Percentiles rank a stretch among this genome's conserved stretches.
These are phyloP conservation scores for Diplodia seriata DNA, from an alignment of 2,329 filamentous ascomycete genomes.

Conservation along the genomic window DNA sequence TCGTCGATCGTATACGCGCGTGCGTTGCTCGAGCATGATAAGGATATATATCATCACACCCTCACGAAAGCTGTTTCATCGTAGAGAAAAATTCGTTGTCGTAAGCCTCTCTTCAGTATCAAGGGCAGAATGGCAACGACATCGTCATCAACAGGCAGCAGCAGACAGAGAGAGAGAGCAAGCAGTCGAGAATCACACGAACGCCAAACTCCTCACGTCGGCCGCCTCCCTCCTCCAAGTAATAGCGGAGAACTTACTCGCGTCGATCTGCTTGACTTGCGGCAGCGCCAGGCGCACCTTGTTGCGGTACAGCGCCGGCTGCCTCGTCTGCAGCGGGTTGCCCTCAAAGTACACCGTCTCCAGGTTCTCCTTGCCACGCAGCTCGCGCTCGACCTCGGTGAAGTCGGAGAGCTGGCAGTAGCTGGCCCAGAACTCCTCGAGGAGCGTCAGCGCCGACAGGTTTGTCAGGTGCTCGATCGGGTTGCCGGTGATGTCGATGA, in stretches of 20 bases:
- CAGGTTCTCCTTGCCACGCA: slow-evolving; percentile 79
- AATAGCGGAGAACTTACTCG: slow-evolving; percentile 54
- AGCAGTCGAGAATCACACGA: slow-evolving; percentile 1
- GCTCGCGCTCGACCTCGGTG: slow-evolving; percentile 76
- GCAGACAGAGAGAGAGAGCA: background rate
- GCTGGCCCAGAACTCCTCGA: slow-evolving; percentile 95
- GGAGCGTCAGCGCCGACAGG: slow-evolving; percentile 68
- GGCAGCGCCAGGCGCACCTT: slow-evolving; percentile 89
- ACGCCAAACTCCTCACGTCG: slow-evolving; percentile 2
- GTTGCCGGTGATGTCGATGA: slow-evolving; percentile 91
- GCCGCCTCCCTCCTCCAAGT: background rate
- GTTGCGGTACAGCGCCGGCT: slow-evolving; percentile 88
- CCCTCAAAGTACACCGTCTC: slow-evolving; percentile 96
- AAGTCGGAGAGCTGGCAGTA: slow-evolving; percentile 85
- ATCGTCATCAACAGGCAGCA: background rate
- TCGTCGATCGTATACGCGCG: slow-evolving; percentile 4
- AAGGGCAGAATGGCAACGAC: background rate
- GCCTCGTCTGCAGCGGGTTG: slow-evolving; percentile 81
- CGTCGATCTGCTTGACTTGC: slow-evolving; percentile 92
- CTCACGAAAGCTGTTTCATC: slow-evolving; percentile 21
- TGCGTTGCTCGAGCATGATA: background rate
- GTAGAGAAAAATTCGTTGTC: background rate
- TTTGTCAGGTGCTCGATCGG: slow-evolving; percentile 77
- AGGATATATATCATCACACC: slow-evolving; percentile 8
- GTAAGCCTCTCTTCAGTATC: background rate